Conservation (phyloP, 1,284 basidiomycete species). For the Porodaedalea pini region DNA sequence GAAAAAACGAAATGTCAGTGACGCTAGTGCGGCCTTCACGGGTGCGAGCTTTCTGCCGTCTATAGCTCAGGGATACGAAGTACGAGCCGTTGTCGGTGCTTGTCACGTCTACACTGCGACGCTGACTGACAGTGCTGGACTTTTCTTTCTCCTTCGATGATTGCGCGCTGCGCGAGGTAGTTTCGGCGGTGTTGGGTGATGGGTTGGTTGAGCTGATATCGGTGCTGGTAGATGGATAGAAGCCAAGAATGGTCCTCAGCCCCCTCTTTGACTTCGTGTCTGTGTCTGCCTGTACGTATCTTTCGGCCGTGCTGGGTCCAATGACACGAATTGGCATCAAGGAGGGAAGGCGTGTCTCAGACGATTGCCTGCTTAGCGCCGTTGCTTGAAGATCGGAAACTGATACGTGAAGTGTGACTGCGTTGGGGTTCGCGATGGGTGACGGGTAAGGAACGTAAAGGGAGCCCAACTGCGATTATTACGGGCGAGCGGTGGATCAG, state of each 20-base stretch:
- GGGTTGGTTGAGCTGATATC: not conserved
- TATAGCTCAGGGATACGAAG: conserved; percentile 26
- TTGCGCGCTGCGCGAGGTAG: conserved; percentile 24
- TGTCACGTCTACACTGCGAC: conserved; percentile 32
- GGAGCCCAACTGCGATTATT: conserved; percentile 2
- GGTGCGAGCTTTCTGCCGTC: conserved; percentile 28
- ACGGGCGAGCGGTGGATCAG: not conserved
- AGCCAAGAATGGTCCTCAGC: conserved; percentile 41
- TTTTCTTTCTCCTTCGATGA: conserved; percentile 22
- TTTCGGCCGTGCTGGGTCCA: not conserved
- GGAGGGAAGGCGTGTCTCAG: conserved; percentile 4
- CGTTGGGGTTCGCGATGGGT: not conserved
- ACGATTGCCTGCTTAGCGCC: conserved; percentile 11
- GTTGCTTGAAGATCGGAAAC: not conserved
- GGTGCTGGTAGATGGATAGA: conserved; percentile 27
- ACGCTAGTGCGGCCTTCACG: conserved; percentile 31
- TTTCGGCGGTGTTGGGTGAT: conserved; percentile 23
- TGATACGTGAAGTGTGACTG: conserved; percentile 12
- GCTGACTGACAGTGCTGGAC: conserved; percentile 3
- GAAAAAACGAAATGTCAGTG: conserved; percentile 37
- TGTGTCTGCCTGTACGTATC: not conserved
- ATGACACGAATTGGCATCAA: conserved; percentile 16
- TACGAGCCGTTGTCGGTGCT: conserved; percentile 27
- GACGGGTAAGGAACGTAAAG: conserved; percentile 17
- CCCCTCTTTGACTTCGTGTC: conserved; percentile 33